Evolutionary conservation across 129 eudicot species (phyloP), one percentile per base, ranked within the genome.

Genomic region (Tanacetum coccineum): DNA sequence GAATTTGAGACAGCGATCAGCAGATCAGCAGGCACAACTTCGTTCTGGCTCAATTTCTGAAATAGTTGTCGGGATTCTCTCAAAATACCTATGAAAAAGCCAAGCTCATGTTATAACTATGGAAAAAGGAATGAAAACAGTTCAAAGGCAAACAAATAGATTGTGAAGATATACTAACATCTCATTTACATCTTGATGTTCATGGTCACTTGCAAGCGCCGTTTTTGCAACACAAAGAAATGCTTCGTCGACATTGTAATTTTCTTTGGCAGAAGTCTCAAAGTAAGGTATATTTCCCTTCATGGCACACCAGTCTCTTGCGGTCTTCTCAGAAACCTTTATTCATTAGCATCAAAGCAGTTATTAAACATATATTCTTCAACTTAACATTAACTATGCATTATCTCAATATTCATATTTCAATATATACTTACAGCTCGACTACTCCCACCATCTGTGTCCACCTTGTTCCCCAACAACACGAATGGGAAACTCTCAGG

Each of bases 191-290:
- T 80, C 73, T 83, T 74, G 58, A 17, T 80, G 80, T 19, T 78
- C 64, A 61, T 74, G 89, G 51, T 83, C 93, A 40, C 56, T 71
- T 22, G 74, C 82, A 32, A 87, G 84, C 8, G 97, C 90, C 44
- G 82, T 84, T 69, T 83, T 74, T 0, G 97, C 97, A 52, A 76
- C 80, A 59, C 74, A 77, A 7, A 85, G 40, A 66, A 91, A 91
- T 28, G 97, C 90, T 53, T 50, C 83, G 12, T 91, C 91, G 1
- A 91, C 94, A 51, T 87, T 91, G 76, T 73, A 75, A 62, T 86
- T 79, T 72, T 91, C 96, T 69, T 91, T 91, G 2, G 97, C 97
- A 0, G 97, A 91, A 17, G 97, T 91, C 87, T 85, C 96, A 62
- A 79, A 85, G 74, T 91, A 87, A 13, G 96, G 96, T 79, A 89